Conservation (phyloP, 2,329 filamentous ascomycete genomes). For the Aspergillus alliaceus region DNA sequence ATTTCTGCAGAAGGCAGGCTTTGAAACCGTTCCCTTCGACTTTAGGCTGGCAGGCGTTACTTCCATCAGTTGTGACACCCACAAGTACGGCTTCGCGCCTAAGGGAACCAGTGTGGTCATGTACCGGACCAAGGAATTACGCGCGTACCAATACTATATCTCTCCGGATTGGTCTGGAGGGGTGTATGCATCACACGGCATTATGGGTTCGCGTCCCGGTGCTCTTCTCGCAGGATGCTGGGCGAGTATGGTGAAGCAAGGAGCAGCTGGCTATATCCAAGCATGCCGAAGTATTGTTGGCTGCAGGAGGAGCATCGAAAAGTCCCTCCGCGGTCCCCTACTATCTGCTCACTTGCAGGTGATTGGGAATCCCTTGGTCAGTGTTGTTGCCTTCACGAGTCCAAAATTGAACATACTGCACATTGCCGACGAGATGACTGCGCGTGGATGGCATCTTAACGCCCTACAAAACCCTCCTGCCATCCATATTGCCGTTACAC, state of each 20-base stretch:
- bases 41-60: conserved; percentile 93
- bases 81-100: conserved; percentile 98
- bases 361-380: conserved; percentile 81
- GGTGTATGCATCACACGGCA: conserved; percentile 89
- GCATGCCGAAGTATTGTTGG: conserved; percentile 87
- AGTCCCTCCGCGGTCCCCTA: too few species aligned
- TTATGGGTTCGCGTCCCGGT: conserved; percentile 88
- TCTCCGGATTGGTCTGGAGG: conserved; percentile 92
- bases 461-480: conserved; percentile 87
- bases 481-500: conserved; percentile 89
- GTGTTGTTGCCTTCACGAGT: conserved; percentile 84
- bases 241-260: conserved; percentile 85
- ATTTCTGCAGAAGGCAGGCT: conserved; percentile 89
- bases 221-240: conserved; percentile 95
- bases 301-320: conserved; percentile 76
- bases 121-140: conserved; percentile 76
- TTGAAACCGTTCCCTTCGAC: conserved; percentile 74
- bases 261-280: conserved; percentile 84
- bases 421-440: conserved; percentile 82
- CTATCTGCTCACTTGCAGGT: conserved; percentile 81
- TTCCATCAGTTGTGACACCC: conserved; percentile 93
- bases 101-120: conserved; percentile 94
- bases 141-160: conserved; percentile 95
- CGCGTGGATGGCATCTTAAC: conserved; percentile 92
- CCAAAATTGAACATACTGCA: conserved; percentile 67